phyloP scores from a whole-genome alignment of 139 green algal species.

The Protoeuglena noctilucae region DNA sequence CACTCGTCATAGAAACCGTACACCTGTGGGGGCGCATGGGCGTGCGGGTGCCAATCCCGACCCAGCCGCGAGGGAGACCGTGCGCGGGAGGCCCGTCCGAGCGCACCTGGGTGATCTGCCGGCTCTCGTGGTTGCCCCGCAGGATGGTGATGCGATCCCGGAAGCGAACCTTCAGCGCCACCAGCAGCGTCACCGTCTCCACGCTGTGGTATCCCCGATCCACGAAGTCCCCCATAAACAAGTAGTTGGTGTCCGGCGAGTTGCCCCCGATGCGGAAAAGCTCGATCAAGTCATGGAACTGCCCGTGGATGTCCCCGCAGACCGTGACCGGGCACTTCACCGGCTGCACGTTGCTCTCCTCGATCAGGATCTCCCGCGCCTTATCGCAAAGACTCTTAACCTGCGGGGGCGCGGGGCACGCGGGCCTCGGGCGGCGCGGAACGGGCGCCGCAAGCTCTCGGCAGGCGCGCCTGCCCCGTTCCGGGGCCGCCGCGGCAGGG shows the following conservation, averaged over 20 bases:
- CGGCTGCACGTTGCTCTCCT: constrained; percentile 91
- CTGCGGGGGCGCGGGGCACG: constrained; percentile 14
- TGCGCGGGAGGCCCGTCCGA: too few species aligned
- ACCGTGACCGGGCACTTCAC: constrained; percentile 90
- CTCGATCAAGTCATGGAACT: constrained; percentile 93
- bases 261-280: constrained; percentile 89
- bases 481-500: too few species aligned
- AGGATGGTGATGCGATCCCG: constrained; percentile 92
- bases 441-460: too few species aligned
- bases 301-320: constrained; percentile 94
- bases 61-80: too few species aligned
- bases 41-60: too few species aligned
- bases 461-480: too few species aligned
- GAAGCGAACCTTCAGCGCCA: constrained; percentile 82
- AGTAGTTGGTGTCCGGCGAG: constrained; percentile 94
- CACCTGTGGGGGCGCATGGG: too few species aligned
- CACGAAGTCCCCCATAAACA: constrained; percentile 99
- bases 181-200: constrained; percentile 80
- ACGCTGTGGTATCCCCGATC: constrained; percentile 94
- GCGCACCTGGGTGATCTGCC: constrained; percentile 95
- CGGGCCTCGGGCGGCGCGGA: too few species aligned
- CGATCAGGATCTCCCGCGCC: constrained; percentile 31
- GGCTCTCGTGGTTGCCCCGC: constrained; percentile 92
- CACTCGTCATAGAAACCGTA: constrained; percentile 99
- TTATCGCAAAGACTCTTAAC: constrained; percentile 89